Base-by-base conservation (phyloP, 2,329 filamentous ascomycete genomes). In the Ascomycota sp. region DNA sequence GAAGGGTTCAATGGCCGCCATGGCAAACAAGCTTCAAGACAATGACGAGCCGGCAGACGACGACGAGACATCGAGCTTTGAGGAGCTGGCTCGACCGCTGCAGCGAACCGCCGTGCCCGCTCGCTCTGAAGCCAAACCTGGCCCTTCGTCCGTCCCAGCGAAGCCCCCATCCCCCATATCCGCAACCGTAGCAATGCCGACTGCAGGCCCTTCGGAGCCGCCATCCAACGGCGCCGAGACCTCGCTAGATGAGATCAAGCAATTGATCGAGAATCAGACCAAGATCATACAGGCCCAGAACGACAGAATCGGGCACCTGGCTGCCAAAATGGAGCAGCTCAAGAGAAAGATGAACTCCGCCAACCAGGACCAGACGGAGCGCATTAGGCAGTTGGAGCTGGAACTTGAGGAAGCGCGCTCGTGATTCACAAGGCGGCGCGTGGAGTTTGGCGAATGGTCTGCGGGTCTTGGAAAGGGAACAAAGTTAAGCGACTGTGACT, bases 11-110 rank as follows among this genome's bases (percentile, higher is more conserved):
- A 89, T 94, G 53, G 70, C 82, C 13, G 72, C 72, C 32, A 75
- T 89, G 63, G 85, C 83, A 8, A 73, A 69, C 50, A 92, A 80
- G 53, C 94, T 80, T 53, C 76, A 82, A 41, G 83, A 92, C 47
- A 61, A 76, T 19, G 69, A 73, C n/a, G 65, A 71, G 8, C n/a
- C 23, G 13, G 68, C 67, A 1, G 63, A 65, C 2, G 61, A 69
- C 12, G 70, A 74, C 28, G 75, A 80, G 33, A 64, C 67, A 20
- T 86, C 80, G 1, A 81, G 75, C 54, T 94, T 94, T 40, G 85
- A 94, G 47, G 82, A 93, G 46, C 65, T 89, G 21, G 53, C 75
- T 21, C 82, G 81, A 46, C 79, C 81, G 13, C 56, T 68, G 8
- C 75, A 80, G 41, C 74, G 77, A 28, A 56, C 56, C 15, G 43